Conservation (phyloP, 371 early-diverging fungal genomes). For the Apophysomyces variabilis region DNA sequence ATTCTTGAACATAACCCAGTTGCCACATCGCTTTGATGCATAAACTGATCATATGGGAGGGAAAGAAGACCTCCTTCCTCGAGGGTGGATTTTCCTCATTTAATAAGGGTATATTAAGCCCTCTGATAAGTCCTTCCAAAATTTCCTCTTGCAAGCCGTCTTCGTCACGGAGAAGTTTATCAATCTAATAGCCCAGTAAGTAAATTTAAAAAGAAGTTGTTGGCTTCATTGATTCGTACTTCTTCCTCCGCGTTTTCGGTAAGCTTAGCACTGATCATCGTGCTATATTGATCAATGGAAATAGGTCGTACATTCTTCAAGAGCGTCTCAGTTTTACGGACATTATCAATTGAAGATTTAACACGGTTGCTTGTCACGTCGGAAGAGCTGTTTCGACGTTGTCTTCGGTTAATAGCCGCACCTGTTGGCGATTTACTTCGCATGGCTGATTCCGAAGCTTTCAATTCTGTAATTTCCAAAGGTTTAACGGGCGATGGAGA, state of each 20-base stretch:
- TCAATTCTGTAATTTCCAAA: constrained; percentile 9
- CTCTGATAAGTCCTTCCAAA: constrained; percentile 85
- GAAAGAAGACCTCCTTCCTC: constrained; percentile 90
- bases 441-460: constrained; percentile 3
- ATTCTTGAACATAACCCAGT: constrained; percentile 78
- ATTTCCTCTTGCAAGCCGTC: constrained; percentile 86
- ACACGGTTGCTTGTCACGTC: constrained; percentile 25
- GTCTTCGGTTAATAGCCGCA: constrained; percentile 22
- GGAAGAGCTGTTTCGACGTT: constrained; percentile 40
- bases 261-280: constrained; percentile 27
- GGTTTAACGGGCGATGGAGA: constrained; percentile 11
- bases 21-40: constrained; percentile 86
- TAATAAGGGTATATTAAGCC: constrained; percentile 88
- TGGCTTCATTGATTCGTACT: constrained; percentile 13
- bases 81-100: constrained; percentile 80
- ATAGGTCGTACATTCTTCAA: constrained; percentile 46
- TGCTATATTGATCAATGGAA: constrained; percentile 45
- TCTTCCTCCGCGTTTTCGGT: constrained; percentile 27
- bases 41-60: constrained; percentile 87
- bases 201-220: not conserved
- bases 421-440: constrained; percentile 24
- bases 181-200: constrained; percentile 26
- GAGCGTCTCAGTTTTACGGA: constrained; percentile 28
- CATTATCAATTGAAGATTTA: constrained; percentile 37
- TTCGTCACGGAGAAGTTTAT: constrained; percentile 67